phyloP scores from a whole-genome alignment of 768 basidiomycete genomes.

The Boletus insuetus region DNA sequence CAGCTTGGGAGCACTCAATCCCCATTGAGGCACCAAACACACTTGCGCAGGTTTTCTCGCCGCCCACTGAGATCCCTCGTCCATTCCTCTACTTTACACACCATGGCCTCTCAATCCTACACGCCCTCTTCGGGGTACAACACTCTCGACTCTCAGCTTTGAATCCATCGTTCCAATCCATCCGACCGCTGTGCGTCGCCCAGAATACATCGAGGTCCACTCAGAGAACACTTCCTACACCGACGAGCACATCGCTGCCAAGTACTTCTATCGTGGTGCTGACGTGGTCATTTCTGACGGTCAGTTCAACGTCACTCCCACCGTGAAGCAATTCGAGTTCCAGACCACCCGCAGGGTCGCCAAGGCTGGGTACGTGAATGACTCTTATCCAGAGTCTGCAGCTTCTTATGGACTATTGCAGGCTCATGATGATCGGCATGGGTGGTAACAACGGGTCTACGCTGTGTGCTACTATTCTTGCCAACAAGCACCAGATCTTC shows the following conservation, averaged over 20 bases:
- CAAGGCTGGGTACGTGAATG: constrained; percentile 80
- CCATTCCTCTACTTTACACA: constrained; percentile 22
- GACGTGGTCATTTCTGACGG: constrained; percentile 68
- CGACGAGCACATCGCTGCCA: constrained; percentile 79
- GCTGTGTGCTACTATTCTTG: constrained; percentile 89
- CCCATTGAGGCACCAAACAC: constrained; percentile 85
- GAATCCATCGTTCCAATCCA: constrained; percentile 72
- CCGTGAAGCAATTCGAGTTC: constrained; percentile 82
- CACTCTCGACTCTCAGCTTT: constrained; percentile 71
- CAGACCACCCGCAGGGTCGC: constrained; percentile 81
- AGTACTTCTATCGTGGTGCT: constrained; percentile 78
- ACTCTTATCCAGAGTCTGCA: constrained; percentile 3
- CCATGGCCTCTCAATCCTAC: constrained; percentile 50
- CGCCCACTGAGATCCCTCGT: constrained; percentile 36
- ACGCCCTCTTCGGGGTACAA: constrained; percentile 60
- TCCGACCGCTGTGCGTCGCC: constrained; percentile 81
- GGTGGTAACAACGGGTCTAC: constrained; percentile 99
- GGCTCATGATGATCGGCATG: constrained; percentile 94
- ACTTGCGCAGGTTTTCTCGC: constrained; percentile 66
- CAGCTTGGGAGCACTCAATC: constrained; percentile 85
- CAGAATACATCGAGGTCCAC: constrained; percentile 73
- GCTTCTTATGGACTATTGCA: constrained; percentile 28
- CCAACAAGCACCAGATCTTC: constrained; percentile 90
- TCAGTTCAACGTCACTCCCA: constrained; percentile 76
- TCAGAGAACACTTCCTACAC: constrained; percentile 80